Evolutionary conservation across 2,329 filamentous ascomycete species (phyloP), one percentile per base, ranked within the genome.

Genomic region (Epichloe glyceriae): DNA sequence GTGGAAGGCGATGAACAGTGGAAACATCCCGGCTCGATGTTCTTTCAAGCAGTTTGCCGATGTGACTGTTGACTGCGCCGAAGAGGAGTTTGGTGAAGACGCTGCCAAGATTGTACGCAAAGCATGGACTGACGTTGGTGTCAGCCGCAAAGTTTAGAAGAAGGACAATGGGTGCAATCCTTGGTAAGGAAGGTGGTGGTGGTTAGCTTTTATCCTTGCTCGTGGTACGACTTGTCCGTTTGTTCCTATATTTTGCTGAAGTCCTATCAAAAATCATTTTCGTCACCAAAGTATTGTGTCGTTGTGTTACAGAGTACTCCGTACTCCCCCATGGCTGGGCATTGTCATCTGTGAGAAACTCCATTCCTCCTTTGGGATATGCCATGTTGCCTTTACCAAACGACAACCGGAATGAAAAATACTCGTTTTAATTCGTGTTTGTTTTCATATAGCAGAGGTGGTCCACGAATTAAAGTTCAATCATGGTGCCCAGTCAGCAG

Each of bases 1-100:
- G 73, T 76, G 73, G 73, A 68, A 70, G 57, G 63, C 73, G 0
- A 66, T 76, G 67, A 67, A 58, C 17, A 70, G 68, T 35, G 70
- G 70, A 17, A 66, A 64, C 17, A 56, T 77, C 6, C 64, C 69
- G 0, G 51, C 64, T 15, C 61, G 59, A 11, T 72, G 68, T 57
- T 72, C 63, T 7, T 76, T 77, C 55, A 53, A 67, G 38, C 70
- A 75, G 54, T 77, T 76, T 54, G 72, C 74, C 20, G 67, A 74
- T 42, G 67, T 70, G 7, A 77, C 73, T 0, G 64, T 73, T 2
- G 68, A 71, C n/a, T 62, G 65, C 11, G 73, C 73, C 12, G 60
- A 69, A 55, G 66, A 71, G 43, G 58, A 69, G 15, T 76, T 69
- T 53, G 70, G 63, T 5, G 58, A 64, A 1, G 67, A 70, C 5